phyloP scores from a whole-genome alignment of 1,284 basidiomycete species.

The Mycena sp. region DNA sequence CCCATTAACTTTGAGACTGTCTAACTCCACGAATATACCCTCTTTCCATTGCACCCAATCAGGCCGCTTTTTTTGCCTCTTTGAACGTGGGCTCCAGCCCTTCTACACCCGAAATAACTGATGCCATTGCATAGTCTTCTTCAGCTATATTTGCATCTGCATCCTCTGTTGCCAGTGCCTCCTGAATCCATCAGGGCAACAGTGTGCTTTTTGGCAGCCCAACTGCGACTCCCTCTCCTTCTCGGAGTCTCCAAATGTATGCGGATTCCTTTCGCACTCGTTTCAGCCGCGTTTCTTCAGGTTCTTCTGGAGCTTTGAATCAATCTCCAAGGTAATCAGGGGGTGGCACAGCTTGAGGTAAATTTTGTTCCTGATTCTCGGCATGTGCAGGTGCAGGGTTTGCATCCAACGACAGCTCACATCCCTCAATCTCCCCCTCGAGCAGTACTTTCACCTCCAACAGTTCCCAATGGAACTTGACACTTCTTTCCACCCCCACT shows the following conservation, averaged over 20 bases:
- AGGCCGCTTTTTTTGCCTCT: constrained; percentile 35
- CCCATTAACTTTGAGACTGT: no score
- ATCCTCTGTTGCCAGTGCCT: not conserved
- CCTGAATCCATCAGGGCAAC: not conserved
- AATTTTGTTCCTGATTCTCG: no score
- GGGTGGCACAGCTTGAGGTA: not conserved
- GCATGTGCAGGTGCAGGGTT: no score
- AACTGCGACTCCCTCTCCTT: not conserved
- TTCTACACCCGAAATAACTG: constrained; percentile 15
- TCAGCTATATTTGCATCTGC: not conserved
- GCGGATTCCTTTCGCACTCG: constrained; percentile 5
- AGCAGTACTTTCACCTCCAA: constrained; percentile 5
- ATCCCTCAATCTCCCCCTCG: constrained; percentile 11
- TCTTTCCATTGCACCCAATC: constrained; percentile 43
- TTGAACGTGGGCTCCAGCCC: constrained; percentile 33
- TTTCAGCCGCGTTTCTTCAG: not conserved
- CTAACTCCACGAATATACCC: no score
- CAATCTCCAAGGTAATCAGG: not conserved
- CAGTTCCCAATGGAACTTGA: constrained; percentile 6
- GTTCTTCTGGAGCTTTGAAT: not conserved
- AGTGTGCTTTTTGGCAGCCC: not conserved
- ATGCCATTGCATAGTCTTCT: constrained; percentile 5
- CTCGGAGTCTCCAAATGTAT: no score
- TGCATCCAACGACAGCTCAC: not conserved
- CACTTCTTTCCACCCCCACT: constrained; percentile 11